phyloP scores from a whole-genome alignment of 352 stramenopile genomes.

The Phytophthora melonis region DNA sequence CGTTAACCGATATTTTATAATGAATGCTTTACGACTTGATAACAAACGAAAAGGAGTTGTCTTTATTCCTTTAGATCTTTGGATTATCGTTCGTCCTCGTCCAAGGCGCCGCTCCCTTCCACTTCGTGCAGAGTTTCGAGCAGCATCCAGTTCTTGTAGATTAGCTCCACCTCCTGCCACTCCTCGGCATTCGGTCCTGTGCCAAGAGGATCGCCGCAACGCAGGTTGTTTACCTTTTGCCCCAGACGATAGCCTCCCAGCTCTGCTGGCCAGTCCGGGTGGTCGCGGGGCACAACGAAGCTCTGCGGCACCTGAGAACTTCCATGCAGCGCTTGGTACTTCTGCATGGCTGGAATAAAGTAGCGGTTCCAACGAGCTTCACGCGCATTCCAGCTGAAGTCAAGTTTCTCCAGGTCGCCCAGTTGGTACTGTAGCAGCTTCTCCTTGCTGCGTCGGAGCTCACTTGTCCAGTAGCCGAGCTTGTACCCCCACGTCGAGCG shows the following conservation, averaged over 20 bases:
- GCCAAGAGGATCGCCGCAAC: constrained; percentile 27
- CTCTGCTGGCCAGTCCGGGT: constrained; percentile 37
- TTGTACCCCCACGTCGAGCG: constrained; percentile 52
- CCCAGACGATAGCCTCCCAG: constrained; percentile 49
- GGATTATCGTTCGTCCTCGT: neutral
- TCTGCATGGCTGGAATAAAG: constrained; percentile 46
- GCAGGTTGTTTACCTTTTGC: constrained; percentile 59
- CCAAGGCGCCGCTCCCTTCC: neutral
- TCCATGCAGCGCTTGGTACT: constrained; percentile 41
- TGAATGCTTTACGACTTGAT: constrained; percentile 27
- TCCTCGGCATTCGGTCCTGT: constrained; percentile 21
- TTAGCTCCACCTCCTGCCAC: constrained; percentile 47
- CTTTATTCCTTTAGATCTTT: constrained; percentile 1
- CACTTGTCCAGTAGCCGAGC: constrained; percentile 51
- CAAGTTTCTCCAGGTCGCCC: constrained; percentile 35
- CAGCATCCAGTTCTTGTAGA: constrained; percentile 58
- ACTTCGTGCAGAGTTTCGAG: constrained; percentile 50
- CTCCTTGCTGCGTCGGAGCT: constrained; percentile 41
- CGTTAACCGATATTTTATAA: constrained; percentile 38
- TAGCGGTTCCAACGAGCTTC: constrained; percentile 50
- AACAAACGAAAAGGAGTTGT: neutral
- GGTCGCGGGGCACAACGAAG: constrained; percentile 48
- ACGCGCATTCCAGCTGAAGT: constrained; percentile 49
- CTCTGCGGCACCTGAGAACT: constrained; percentile 43
- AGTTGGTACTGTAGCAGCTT: constrained; percentile 47